Base-by-base conservation (phyloP, 106 monocot species). In the Platanthera guangdongensis region DNA sequence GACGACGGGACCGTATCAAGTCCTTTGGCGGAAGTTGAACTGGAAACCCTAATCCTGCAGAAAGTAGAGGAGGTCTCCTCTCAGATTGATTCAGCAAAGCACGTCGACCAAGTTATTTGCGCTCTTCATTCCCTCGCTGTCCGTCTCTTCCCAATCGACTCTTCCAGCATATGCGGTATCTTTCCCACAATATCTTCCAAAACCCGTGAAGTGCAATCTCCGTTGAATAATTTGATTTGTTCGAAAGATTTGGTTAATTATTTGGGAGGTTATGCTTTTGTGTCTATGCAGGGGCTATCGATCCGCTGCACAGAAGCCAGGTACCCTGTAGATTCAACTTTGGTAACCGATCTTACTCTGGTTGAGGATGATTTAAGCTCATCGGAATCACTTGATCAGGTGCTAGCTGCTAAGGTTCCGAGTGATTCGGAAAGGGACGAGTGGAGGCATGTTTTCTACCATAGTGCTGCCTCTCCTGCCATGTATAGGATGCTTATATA, bases 121-220 rank as follows among this genome's bases (percentile, higher is more conserved):
- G 95, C 90, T 8, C 88, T 96, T 73, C 87, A 93, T 74, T 90
- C 90, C 55, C 82, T 93, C 8, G 95, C 93, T 5, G 78, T 83
- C 74, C 77, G 77, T 63, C 82, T 96, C 30, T 96, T 96, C 77
- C 81, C 93, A 52, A 84, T 96, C 52, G 89, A 96, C 76, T 88
- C 88, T 14, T 78, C 86, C 15, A 10, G 76, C 48, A 54, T 92
- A 7, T 55, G 84, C n/a, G 87, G 95, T 95, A 47, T 50, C n/a
- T 2, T 19, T 9, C 13, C 4, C 2, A 32, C 12, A 39, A 3
- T 45, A 1, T 19, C 9, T 67, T 67, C 47, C 47, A 10, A 53
- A 53, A 14, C 14, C 6, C 53, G 14, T 53, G 12, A 3, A 8
- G 53, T 53, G 15, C 51, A 67, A 16, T 77, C 52, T 51, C n/a